These are phyloP conservation scores for Tuber calosporum DNA, from an alignment of 495 filamentous ascomycete species.

Conservation along the genomic window DNA sequence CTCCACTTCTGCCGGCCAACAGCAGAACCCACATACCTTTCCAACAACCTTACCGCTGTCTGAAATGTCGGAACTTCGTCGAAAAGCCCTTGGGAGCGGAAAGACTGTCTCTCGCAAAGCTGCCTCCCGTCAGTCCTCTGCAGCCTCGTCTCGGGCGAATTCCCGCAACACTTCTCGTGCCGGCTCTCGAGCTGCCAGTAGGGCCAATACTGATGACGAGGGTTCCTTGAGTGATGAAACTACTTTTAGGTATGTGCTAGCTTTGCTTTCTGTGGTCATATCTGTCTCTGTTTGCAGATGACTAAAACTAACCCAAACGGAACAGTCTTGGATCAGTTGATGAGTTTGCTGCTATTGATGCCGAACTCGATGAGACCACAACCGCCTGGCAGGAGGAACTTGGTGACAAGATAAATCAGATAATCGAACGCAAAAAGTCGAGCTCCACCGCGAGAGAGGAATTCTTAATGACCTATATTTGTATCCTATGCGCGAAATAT, in stretches of 20 bases:
- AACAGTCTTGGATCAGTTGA: constrained; percentile 51
- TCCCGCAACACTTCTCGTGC: constrained; percentile 60
- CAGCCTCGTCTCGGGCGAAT: constrained; percentile 55
- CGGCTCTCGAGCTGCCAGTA: constrained; percentile 51
- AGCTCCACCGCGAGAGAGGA: constrained; percentile 73
- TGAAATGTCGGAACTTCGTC: constrained; percentile 69
- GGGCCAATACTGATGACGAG: constrained; percentile 71
- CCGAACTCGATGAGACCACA: constrained; percentile 49
- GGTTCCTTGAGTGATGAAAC: constrained; percentile 65
- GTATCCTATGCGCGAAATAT: constrained; percentile 67
- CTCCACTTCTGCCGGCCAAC: background rate
- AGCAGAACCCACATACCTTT: background rate
- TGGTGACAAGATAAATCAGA: constrained; percentile 64
- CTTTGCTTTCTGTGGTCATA: constrained; percentile 8
- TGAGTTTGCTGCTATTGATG: constrained; percentile 48
- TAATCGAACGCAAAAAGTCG: constrained; percentile 78
- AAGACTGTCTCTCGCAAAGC: constrained; percentile 94
- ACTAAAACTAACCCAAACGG: constrained; percentile 10
- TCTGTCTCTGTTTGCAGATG: constrained; percentile 31
- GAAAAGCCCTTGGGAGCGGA: constrained; percentile 66
- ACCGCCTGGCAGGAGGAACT: constrained; percentile 61
- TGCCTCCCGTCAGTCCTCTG: constrained; percentile 61
- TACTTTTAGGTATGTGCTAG: constrained; percentile 55
- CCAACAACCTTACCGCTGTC: background rate
- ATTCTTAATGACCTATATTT: constrained; percentile 60